These are phyloP conservation scores for Coemansia sp. DNA, from an alignment of 192 early-diverging fungal genomes.

Conservation along the genomic window DNA sequence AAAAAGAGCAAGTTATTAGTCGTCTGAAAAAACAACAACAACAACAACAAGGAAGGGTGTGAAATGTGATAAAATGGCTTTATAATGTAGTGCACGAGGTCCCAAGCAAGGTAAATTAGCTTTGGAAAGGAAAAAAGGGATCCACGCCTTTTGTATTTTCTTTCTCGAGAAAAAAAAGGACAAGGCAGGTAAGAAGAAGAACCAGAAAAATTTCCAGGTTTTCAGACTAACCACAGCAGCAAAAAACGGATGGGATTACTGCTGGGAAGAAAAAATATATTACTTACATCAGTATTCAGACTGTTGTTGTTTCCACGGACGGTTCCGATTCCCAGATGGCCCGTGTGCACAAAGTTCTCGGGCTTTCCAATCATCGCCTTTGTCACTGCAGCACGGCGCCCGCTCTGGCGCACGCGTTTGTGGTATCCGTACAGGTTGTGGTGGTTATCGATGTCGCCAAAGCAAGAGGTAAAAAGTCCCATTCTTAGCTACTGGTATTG, in stretches of 20 bases:
- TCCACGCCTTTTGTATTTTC: no score
- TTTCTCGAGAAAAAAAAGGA: no score
- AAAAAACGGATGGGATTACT: background rate
- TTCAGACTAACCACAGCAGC: no score
- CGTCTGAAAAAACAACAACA: background rate
- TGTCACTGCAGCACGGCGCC: slow-evolving; percentile 32
- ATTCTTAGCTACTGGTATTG: slow-evolving; percentile 10
- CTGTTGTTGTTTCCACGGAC: slow-evolving; percentile 30
- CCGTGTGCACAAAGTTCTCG: slow-evolving; percentile 55
- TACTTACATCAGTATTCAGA: slow-evolving; percentile 47
- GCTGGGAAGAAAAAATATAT: background rate
- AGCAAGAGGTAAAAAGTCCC: slow-evolving; percentile 55
- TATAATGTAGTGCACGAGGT: no score
- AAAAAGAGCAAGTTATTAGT: background rate
- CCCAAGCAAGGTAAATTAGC: no score
- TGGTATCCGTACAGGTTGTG: slow-evolving; percentile 11
- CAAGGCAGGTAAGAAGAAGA: no score
- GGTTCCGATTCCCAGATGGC: slow-evolving; percentile 50
- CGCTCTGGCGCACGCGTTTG: slow-evolving; percentile 6
- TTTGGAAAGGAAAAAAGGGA: no score
- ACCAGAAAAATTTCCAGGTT: no score
- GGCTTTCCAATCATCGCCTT: slow-evolving; percentile 55
- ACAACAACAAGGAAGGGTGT: background rate
- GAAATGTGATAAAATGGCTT: background rate
- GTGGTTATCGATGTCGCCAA: slow-evolving; percentile 31